phyloP scores from a whole-genome alignment of 2,329 filamentous ascomycete genomes.

The Sphaerulina musiva region DNA sequence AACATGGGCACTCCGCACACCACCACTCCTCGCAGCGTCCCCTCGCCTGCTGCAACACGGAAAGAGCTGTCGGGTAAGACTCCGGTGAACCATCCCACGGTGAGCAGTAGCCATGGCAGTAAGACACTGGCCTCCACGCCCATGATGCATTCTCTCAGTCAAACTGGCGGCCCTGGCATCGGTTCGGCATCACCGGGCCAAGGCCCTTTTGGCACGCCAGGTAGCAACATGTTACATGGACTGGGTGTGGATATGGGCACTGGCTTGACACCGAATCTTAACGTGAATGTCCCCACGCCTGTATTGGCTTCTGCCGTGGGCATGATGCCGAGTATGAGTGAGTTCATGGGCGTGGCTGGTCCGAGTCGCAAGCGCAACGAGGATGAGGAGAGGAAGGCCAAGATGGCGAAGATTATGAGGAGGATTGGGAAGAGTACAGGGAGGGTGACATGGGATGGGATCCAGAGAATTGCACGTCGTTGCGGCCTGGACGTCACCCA shows the following conservation, averaged over 20 bases:
- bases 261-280: slow-evolving; percentile 36
- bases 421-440: slow-evolving; percentile 63
- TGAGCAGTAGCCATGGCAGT: slow-evolving; percentile 25
- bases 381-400: slow-evolving; percentile 48
- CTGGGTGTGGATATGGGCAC: slow-evolving; percentile 29
- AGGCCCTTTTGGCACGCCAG: slow-evolving; percentile 27
- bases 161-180: slow-evolving; percentile 22
- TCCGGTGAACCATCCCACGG: slow-evolving; percentile 33
- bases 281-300: slow-evolving; percentile 28
- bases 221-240: slow-evolving; percentile 8
- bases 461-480: slow-evolving; percentile 63
- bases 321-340: slow-evolving; percentile 39
- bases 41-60: slow-evolving; percentile 27
- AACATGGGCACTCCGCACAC: slow-evolving; percentile 34
- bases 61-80: slow-evolving; percentile 34
- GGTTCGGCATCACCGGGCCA: slow-evolving; percentile 22
- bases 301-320: slow-evolving; percentile 32
- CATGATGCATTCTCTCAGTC: slow-evolving; percentile 32
- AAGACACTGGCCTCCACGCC: slow-evolving; percentile 30
- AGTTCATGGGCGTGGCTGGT: slow-evolving; percentile 36
- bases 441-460: slow-evolving; percentile 64
- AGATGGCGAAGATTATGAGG: slow-evolving; percentile 57
- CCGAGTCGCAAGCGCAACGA: slow-evolving; percentile 40
- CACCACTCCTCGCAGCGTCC: slow-evolving; percentile 29
- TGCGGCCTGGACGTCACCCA: slow-evolving; percentile 52